Base-by-base conservation (phyloP, 805 yeast genomes). In the Pichia pseudocactophila region DNA sequence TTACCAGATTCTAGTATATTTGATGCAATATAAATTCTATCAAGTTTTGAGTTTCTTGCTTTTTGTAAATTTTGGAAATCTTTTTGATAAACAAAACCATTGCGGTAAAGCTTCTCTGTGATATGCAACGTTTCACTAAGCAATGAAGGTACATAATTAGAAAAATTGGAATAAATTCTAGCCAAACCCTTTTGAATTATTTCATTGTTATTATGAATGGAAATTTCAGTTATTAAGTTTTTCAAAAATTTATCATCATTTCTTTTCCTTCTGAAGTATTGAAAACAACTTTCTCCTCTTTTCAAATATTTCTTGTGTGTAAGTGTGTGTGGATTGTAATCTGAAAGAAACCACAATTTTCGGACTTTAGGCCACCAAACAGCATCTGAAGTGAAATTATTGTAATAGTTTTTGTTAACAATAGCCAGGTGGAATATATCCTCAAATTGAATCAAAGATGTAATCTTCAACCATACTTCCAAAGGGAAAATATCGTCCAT, bases 381-480 rank as follows among this genome's bases (percentile, higher is more conserved):
- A 9, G 32, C 4, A 44, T 53, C 49, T 11, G 46, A 37, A 10
- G 41, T 28, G 11, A 56, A 36, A 15, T 25, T 33, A 8, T 15
- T 12, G 36, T 42, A 35, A 8, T 49, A 38, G 1, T 10, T 9
- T 33, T 42, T 44, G 27, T 32, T 34, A 5, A 50, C 36, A 13
- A 25, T 7, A 37, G 47, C 47, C 17, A 53, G 32, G 26, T 25
- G 30, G 18, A 44, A 36, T 7, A 49, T 36, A 32, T 55, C 57
- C 4, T 11, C 27, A 7, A 38, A 39, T 12, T 41, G 22, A 10
- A 55, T 30, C 22, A 34, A 2, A 1, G 11, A 3, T 4, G 46
- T 41, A 3, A 56, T 42, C 3, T 48, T 37, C 2, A 39, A 33
- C 59, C 59, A 56, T n/a, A 51, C 38, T 31, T 56, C 60, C 12